phyloP scores from a whole-genome alignment of 2,329 filamentous ascomycete genomes.

The Xylaria sp. region DNA sequence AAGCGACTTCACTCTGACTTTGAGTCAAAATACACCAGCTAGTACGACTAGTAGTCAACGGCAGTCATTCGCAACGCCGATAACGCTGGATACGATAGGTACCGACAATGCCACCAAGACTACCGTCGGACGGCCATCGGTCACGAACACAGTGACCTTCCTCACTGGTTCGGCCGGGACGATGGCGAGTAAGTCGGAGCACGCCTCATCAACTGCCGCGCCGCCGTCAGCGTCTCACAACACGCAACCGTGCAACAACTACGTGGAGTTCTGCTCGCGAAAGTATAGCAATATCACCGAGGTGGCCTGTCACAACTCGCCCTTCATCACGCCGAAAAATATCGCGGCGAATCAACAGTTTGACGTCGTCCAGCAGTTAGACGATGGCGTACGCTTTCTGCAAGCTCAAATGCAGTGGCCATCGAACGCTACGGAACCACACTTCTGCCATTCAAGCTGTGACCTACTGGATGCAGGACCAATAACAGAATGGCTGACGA shows the following conservation, averaged over 20 bases:
- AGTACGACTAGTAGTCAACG: constrained; percentile 43
- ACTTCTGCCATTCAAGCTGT: constrained; percentile 83
- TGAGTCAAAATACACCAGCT: constrained; percentile 22
- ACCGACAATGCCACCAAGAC: constrained; percentile 31
- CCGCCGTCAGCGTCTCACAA: constrained; percentile 51
- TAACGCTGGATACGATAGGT: constrained; percentile 36
- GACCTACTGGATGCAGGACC: constrained; percentile 75
- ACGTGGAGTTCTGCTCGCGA: constrained; percentile 68
- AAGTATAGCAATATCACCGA: constrained; percentile 79
- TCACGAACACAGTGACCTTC: constrained; percentile 33
- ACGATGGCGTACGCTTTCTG: constrained; percentile 67
- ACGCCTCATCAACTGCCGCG: constrained; percentile 40
- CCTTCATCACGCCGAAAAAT: constrained; percentile 65
- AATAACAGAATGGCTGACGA: constrained; percentile 65
- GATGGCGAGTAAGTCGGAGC: constrained; percentile 40
- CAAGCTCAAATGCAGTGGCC: constrained; percentile 60
- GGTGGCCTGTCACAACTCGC: constrained; percentile 75
- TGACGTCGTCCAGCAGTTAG: constrained; percentile 62
- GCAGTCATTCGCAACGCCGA: constrained; percentile 39
- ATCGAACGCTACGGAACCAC: constrained; percentile 45
- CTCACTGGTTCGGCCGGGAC: constrained; percentile 43
- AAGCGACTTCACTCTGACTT: constrained; percentile 30
- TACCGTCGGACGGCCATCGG: constrained; percentile 9
- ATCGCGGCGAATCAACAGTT: constrained; percentile 71
- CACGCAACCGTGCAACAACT: constrained; percentile 74